phyloP scores from a whole-genome alignment of 1,284 basidiomycete species.

The Salmacisia buchloeana region DNA sequence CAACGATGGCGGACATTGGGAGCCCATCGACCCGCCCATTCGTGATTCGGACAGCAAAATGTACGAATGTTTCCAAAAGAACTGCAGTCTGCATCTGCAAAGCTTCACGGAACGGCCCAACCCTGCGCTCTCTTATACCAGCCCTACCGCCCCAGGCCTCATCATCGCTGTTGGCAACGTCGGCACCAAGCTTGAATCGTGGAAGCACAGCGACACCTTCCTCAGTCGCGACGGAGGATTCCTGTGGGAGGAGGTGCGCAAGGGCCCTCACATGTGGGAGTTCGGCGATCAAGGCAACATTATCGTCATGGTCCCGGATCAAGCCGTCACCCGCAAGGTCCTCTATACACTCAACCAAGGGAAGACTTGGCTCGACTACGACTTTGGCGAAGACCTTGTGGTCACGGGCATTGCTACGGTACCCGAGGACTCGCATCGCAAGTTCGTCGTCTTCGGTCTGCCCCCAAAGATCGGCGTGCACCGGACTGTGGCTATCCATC shows the following conservation, averaged over 20 bases:
- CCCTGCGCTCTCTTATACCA: slow-evolving; percentile 82
- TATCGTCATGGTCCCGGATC: slow-evolving; percentile 88
- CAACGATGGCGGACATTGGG: slow-evolving; percentile 94
- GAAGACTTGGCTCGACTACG: slow-evolving; percentile 76
- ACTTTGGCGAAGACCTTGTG: slow-evolving; percentile 73
- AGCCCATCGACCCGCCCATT: slow-evolving; percentile 68
- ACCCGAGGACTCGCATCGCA: slow-evolving; percentile 79
- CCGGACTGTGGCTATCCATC: slow-evolving; percentile 68
- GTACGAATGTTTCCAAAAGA: slow-evolving; percentile 70
- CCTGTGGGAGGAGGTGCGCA: slow-evolving; percentile 96
- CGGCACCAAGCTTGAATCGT: slow-evolving; percentile 72
- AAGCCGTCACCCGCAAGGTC: slow-evolving; percentile 81
- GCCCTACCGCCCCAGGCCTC: slow-evolving; percentile 81
- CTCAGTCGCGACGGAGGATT: slow-evolving; percentile 92
- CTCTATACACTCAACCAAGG: slow-evolving; percentile 87
- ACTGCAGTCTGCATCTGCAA: slow-evolving; percentile 82
- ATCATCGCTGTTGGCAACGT: slow-evolving; percentile 98
- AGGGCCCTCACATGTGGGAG: slow-evolving; percentile 95
- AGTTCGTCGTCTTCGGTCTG: slow-evolving; percentile 79
- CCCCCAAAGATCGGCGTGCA: slow-evolving; percentile 53
- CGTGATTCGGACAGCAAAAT: slow-evolving; percentile 69
- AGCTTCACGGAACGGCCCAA: slow-evolving; percentile 91
- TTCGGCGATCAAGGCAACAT: slow-evolving; percentile 95
- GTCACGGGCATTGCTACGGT: slow-evolving; percentile 78
- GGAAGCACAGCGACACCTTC: slow-evolving; percentile 89